phyloP scores from a whole-genome alignment of 768 basidiomycete genomes.

The Mycena epipterygia region DNA sequence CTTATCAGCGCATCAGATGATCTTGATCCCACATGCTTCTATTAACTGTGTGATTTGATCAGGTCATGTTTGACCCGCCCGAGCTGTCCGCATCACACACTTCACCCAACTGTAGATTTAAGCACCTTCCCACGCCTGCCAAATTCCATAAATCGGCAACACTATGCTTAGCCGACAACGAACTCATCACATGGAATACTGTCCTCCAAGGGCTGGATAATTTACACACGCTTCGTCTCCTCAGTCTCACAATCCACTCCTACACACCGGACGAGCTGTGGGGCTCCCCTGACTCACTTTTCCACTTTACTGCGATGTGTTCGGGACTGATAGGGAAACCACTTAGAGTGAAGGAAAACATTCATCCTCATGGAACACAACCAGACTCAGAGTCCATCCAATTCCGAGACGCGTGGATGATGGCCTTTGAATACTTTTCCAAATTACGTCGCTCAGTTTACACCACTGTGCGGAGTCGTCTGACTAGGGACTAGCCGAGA shows the following conservation, averaged over 20 bases:
- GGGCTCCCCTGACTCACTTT: constrained; percentile 1
- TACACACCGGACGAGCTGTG: constrained; percentile 11
- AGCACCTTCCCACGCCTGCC: neutral
- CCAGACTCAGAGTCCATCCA: too few species aligned
- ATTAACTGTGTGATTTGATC: too few species aligned
- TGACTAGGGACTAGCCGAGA: too few species aligned
- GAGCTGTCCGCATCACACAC: neutral
- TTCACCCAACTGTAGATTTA: neutral
- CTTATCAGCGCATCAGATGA: too few species aligned
- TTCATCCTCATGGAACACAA: too few species aligned
- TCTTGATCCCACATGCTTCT: too few species aligned
- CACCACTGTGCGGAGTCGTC: too few species aligned
- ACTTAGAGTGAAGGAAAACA: neutral
- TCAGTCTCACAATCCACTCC: constrained; percentile 12
- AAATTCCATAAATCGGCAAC: too few species aligned
- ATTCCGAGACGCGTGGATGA: too few species aligned
- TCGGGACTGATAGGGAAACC: neutral
- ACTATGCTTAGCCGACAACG: neutral
- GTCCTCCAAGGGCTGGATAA: neutral
- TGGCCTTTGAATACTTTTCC: too few species aligned
- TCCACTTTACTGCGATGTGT: neutral
- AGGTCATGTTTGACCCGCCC: neutral
- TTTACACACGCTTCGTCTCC: neutral
- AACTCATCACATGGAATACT: neutral
- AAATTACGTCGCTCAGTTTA: too few species aligned